These are phyloP conservation scores for Sugiyamaella floridensis DNA, from an alignment of 805 yeast species.

Conservation along the genomic window DNA sequence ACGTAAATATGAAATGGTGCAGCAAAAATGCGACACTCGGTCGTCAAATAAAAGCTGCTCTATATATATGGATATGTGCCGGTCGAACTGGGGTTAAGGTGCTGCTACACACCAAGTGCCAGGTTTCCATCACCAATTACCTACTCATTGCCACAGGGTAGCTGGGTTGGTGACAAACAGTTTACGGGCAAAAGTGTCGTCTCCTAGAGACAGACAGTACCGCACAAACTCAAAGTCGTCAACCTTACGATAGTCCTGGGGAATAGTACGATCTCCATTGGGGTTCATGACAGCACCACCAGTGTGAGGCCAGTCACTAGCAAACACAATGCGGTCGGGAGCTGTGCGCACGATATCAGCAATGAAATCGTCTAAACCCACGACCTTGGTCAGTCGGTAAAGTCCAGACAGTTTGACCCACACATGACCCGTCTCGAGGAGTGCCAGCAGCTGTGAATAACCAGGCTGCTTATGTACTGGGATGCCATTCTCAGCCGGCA, in stretches of 20 bases:
- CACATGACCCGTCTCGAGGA: constrained; percentile 1
- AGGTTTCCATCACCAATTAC: too few relatives aligned
- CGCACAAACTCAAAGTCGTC: constrained; percentile 1
- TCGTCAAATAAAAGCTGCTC: too few relatives aligned
- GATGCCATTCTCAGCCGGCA: constrained; percentile 5
- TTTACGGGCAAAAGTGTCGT: constrained; percentile 1
- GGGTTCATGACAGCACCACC: constrained; percentile 5
- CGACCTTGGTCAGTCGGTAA: constrained; percentile 2
- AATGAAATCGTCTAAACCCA: constrained; percentile 1
- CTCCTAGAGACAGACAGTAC: constrained; percentile 7
- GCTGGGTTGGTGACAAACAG: constrained; percentile 8
- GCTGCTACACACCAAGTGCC: too few relatives aligned
- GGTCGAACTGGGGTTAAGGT: too few relatives aligned
- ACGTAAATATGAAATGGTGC: too few relatives aligned
- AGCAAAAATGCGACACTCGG: too few relatives aligned
- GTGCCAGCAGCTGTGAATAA: background rate
- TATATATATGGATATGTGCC: too few relatives aligned
- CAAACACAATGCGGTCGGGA: constrained; percentile 9
- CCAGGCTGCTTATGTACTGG: background rate
- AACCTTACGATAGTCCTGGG: constrained; percentile 3
- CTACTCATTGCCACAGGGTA: constrained; percentile 1
- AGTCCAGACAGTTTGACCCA: constrained; percentile 4
- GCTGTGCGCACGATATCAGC: constrained; percentile 2
- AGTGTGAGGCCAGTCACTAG: constrained; percentile 11
- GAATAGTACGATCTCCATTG: background rate